Evolutionary conservation across 202 grass and related monocot species (phyloP), one percentile per base, ranked within the genome.

Genomic region (Dendrocalamus latiflorus): DNA sequence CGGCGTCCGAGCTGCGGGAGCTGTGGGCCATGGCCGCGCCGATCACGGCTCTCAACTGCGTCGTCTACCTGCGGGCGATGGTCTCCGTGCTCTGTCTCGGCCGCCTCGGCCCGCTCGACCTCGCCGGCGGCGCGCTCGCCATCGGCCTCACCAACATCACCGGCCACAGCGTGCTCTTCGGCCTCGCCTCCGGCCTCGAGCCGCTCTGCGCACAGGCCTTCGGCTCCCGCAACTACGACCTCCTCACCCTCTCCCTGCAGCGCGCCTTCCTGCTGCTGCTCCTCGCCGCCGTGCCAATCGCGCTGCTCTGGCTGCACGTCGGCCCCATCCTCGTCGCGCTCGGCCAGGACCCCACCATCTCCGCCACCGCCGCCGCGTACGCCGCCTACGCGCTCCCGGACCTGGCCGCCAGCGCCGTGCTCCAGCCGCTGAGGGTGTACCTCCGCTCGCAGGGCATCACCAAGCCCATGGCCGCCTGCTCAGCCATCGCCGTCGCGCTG

Each of bases 141-240:
- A 93, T 98, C 81, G 95, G 95, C 1, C 93, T 98, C 57, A 98
- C 92, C 22, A 98, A 98, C 90, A 98, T 98, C 74, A 98, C 95
- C 0, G 95, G 95, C 25, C 93, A 94, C 83, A 94, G 92, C 63
- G 92, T 98, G 45, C 82, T 98, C 8, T 94, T 98, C 76, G 95
- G 95, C 38, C 92, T 98, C 2, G 95, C 95, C 0, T 94, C 95
- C 1, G 95, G 92, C 3, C 84, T 98, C 2, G 95, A 98, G 76
- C 95, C 95, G 6, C 85, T 98, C 0, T 98, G 95, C 57, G 76
- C 90, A 9, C 92, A 98, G 83, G 90, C 95, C 16, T 98, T 89
- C 66, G 95, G 95, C 0, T 98, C 95, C 17, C 65, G 88, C 37
- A 98, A 98, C 86, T 84, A 89, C 70, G 84, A 92, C 16, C 87